Percentiles rank a stretch among this genome's conserved stretches.
phyloP scores from a whole-genome alignment of 208 protist genomes.

The Leptomonas pyrrhocoris region DNA sequence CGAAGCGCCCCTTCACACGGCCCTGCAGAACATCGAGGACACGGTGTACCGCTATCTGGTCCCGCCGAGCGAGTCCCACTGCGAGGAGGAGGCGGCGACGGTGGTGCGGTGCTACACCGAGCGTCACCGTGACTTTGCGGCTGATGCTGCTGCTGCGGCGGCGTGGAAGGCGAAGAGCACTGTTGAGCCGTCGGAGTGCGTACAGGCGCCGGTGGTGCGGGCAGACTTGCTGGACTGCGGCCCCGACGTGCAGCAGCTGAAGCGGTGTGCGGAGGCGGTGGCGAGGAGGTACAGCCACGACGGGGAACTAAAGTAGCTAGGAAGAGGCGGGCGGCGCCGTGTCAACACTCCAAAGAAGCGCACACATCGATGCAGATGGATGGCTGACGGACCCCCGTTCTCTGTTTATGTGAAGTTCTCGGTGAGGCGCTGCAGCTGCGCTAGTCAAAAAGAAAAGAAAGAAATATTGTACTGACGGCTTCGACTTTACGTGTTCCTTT shows the following conservation, averaged over 20 bases:
- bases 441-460: no score
- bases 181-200: no score
- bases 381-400: no score
- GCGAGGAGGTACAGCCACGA: constrained; percentile 44
- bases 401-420: no score
- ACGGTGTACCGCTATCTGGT: constrained; percentile 75
- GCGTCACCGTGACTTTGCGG: no score
- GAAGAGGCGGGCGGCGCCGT: constrained; percentile 10
- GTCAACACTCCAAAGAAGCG: no score
- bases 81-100: constrained; percentile 57
- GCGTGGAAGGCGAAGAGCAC: no score
- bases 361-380: no score
- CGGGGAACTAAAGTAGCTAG: constrained; percentile 17
- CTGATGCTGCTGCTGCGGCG: constrained; percentile 8
- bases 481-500: no score
- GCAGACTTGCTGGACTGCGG: constrained; percentile 60
- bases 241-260: constrained; percentile 44
- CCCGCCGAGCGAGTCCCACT: constrained; percentile 53
- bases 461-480: no score
- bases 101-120: constrained; percentile 73
- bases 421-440: no score
- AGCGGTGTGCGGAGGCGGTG: constrained; percentile 48
- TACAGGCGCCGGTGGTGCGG: constrained; percentile 31
- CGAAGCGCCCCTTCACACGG: constrained; percentile 63
- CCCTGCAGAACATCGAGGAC: constrained; percentile 75